Evolutionary conservation across 257 asterid genomes (phyloP), one percentile per base, ranked within the genome.

Genomic region (Perilla frutescens): DNA sequence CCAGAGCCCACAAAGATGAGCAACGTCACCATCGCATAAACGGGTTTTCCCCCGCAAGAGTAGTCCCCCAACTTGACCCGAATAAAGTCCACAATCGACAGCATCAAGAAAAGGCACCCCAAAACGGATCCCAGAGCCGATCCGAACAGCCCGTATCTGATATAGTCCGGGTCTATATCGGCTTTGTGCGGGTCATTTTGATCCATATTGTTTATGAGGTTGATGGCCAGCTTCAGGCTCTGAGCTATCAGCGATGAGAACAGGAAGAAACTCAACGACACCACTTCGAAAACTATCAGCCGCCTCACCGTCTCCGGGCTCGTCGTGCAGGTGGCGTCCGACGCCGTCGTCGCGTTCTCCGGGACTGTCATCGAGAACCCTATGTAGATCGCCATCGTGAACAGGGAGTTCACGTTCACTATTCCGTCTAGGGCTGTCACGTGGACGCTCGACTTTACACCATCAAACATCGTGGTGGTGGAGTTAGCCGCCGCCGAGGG

Each of bases 361-460:
- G 86, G 90, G 6, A 74, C 29, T 1, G 87, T 80, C 44, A 83
- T 81, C 13, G 87, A 83, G 73, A 85, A 77, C 3, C 87, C 90
- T 43, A 85, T 74, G 80, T 83, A 85, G 26, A 71, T 72, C 5
- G 86, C 88, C 73, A 83, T 66, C 32, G 87, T 85, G 84, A 83
- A 85, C 62, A 85, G 90, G 32, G 90, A 85, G 87, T 85, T 85
- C 3, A 85, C 90, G 73, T 74, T 80, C 45, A 83, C 85, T 56
- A 80, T 78, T 14, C 87, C 86, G 60, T 83, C 86, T 0, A 85
- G 85, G 49, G 87, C 90, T 10, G 87, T 85, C 53, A 85, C 83
- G 68, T 83, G 84, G 54, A 86, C 55, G 71, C 78, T 85, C 55
- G 85, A 80, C 62, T 79, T 84, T 15, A 77, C 0, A 3, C 58